Evolutionary conservation across 2,329 filamentous ascomycete species (phyloP), one percentile per base, ranked within the genome.

Genomic region (Chrysoporthe puriensis): DNA sequence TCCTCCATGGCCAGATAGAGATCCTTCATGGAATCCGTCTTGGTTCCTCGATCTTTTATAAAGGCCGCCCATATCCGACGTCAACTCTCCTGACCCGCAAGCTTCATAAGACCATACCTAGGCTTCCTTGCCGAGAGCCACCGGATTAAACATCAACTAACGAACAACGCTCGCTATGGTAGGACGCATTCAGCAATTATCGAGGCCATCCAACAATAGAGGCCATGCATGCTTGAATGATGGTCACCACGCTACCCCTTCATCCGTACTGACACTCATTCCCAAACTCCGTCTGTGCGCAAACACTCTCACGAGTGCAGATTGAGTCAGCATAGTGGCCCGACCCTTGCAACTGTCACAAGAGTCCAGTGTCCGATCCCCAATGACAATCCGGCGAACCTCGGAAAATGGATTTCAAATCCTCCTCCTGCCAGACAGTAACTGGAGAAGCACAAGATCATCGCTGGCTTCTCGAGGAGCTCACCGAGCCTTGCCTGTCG

Each of bases 401-500:
- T 46, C 11, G 11, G 16, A 18, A 44, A 21, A 1, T 11, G 9
- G 5, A 34, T 48, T n/a, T 26, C 40, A 69, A 36, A 21, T 26
- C 7, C 42, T 43, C 16, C 21, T 34, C 64, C 46, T 43, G 46
- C 56, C 14, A 46, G 46, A 43, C 36, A 36, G 66, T 66, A 52
- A 67, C n/a, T 16, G 42, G 40, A 69, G 68, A 52, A 26, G 32
- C 21, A 44, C 32, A 59, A 64, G 59, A 77, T 82, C 77, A 82
- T 80, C 81, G 84, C 78, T 83, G 81, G 74, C 83, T 85, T 73
- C 81, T 81, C 54, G 81, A 76, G 63, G 85, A 88, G 70, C 86
- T 82, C 75, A 84, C 83, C 71, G 87, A 89, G 73, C 80, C 84
- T 77, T 90, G 86, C 72, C 87, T 85, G 76, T 90, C 88, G 73